These are phyloP conservation scores for Ascoidea tarda DNA, from an alignment of 805 yeast genomes.

Conservation along the genomic window DNA sequence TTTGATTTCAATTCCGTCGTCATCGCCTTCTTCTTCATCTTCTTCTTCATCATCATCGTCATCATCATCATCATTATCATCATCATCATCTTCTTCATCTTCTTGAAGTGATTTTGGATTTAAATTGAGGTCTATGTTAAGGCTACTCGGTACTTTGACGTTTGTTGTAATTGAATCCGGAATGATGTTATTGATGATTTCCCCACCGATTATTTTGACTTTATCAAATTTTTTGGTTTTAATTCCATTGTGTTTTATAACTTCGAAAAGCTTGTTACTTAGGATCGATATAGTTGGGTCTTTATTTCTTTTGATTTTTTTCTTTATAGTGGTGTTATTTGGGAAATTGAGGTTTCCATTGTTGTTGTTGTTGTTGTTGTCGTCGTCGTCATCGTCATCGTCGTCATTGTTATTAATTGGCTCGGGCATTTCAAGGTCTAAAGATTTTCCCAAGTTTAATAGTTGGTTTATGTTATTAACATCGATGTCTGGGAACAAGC, in stretches of 20 bases:
- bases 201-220: not conserved
- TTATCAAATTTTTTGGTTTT: not conserved
- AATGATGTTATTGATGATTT: too few species aligned
- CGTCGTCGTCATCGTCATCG: not conserved
- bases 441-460: not conserved
- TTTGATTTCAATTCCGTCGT: not conserved
- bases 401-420: not conserved
- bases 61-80: not conserved
- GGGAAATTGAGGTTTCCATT: not conserved
- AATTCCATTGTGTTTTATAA: not conserved
- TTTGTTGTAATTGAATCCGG: not conserved
- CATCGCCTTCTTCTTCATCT: too few species aligned
- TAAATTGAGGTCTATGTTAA: too few species aligned
- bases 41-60: not conserved
- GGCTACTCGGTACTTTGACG: too few species aligned
- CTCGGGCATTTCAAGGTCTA: slow-evolving; percentile 2
- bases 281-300: not conserved
- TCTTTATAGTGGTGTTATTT: too few species aligned
- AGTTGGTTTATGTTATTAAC: slow-evolving; percentile 1
- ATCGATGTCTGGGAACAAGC: slow-evolving; percentile 5
- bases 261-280: not conserved
- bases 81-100: too few species aligned
- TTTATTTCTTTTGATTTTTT: too few species aligned
- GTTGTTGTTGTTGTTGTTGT: too few species aligned
- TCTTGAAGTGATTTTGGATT: too few species aligned